Conservation (phyloP, 257 asterid genomes). For the Forsythia viridissima region DNA sequence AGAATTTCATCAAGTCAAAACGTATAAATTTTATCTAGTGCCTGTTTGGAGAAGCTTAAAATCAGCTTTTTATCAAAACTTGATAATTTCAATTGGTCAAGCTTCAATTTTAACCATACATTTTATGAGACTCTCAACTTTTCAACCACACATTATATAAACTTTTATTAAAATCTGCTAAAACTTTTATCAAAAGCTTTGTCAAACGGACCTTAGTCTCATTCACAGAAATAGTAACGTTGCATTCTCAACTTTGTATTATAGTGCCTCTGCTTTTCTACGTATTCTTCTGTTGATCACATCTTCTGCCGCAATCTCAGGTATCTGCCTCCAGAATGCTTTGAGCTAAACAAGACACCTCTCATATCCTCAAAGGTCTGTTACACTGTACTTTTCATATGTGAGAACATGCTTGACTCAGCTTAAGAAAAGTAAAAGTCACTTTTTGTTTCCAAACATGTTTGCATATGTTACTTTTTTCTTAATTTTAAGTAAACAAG, state of each 20-base stretch:
- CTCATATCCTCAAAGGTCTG: slow-evolving; percentile 94
- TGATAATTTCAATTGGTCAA: no score
- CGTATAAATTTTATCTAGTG: neutral
- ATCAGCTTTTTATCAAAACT: no score
- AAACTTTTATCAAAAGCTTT: no score
- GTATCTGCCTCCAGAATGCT: slow-evolving; percentile 99
- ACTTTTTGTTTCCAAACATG: neutral
- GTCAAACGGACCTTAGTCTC: neutral
- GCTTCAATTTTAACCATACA: no score
- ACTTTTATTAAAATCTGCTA: no score
- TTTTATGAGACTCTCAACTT: no score
- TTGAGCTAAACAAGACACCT: slow-evolving; percentile 94
- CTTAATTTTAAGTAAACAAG: neutral
- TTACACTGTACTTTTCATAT: slow-evolving; percentile 8
- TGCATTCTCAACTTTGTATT: neutral
- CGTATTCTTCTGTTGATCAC: slow-evolving; percentile 5
- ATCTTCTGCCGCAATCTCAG: slow-evolving; percentile 40
- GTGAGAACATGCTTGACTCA: neutral
- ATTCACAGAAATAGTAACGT: neutral
- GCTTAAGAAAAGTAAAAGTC: neutral
- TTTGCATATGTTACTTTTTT: neutral
- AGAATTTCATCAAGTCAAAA: neutral
- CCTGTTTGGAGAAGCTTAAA: no score
- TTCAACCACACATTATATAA: no score
- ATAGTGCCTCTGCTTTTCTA: neutral